Conservation (phyloP, 495 filamentous ascomycete genomes). For the Schizothecium vesticola region DNA sequence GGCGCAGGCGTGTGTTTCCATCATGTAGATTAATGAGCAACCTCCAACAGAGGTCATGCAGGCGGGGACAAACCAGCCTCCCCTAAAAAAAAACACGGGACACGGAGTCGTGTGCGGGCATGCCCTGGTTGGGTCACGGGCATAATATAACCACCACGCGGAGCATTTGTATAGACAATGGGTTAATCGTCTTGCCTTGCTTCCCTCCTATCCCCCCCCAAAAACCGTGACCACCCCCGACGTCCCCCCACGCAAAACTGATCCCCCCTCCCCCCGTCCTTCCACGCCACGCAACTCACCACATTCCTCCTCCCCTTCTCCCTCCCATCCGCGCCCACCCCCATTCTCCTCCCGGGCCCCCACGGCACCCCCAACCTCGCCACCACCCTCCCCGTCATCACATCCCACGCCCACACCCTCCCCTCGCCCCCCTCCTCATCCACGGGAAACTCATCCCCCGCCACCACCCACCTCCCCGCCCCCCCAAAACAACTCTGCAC, state of each 20-base stretch:
- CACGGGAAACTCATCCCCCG: conserved; percentile 63
- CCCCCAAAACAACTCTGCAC: conserved; percentile 67
- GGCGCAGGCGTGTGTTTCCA: conserved; percentile 8
- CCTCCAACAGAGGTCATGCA: not conserved
- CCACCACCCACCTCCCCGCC: conserved; percentile 71
- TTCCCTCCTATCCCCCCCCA: conserved; percentile 31
- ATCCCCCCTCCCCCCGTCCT: conserved; percentile 57
- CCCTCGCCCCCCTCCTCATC: conserved; percentile 44
- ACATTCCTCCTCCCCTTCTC: conserved; percentile 49
- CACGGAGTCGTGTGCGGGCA: conserved; percentile 2
- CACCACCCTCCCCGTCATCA: conserved; percentile 67
- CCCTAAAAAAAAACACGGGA: not conserved
- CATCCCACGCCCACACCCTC: conserved; percentile 81
- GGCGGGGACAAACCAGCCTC: not conserved
- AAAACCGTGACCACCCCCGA: conserved; percentile 52
- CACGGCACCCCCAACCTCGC: conserved; percentile 55
- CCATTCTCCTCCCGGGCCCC: conserved; percentile 43
- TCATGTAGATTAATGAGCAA: conserved; percentile 12
- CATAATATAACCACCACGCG: not conserved
- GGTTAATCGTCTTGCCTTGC: no score
- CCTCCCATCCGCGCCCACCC: conserved; percentile 46
- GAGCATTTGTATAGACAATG: conserved; percentile 1
- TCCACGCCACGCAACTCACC: conserved; percentile 64
- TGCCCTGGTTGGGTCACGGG: not conserved
- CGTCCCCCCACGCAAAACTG: conserved; percentile 53